Conservation (phyloP, 495 filamentous ascomycete genomes). For the Chaetomium tenue region DNA sequence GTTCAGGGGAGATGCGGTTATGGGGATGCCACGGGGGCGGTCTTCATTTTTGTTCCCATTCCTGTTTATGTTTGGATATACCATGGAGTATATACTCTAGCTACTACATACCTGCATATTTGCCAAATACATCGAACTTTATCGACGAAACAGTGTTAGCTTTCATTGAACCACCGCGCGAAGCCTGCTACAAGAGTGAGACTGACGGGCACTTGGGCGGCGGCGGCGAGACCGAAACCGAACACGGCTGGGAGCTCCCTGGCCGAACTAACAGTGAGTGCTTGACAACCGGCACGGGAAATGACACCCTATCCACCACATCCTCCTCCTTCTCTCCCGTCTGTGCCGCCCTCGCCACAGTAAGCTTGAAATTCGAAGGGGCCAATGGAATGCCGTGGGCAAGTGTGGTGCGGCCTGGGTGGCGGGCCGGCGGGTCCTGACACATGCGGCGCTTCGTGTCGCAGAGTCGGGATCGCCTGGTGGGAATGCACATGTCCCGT, state of each 20-base stretch:
- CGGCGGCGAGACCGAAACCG: too few relatives aligned
- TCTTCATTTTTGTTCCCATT: neutral
- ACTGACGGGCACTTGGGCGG: too few relatives aligned
- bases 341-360: neutral
- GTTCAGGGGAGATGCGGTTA: neutral
- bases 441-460: neutral
- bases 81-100: slow-evolving; percentile 9
- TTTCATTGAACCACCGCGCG: too few relatives aligned
- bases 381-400: neutral
- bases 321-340: neutral
- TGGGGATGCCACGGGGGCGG: neutral
- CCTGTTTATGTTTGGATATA: slow-evolving; percentile 9
- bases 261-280: too few relatives aligned
- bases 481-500: too few relatives aligned
- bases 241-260: too few relatives aligned
- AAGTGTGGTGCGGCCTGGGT: neutral
- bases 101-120: slow-evolving; percentile 1
- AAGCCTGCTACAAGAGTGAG: too few relatives aligned
- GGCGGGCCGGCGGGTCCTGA: neutral
- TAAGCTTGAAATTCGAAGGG: neutral
- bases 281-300: too few relatives aligned
- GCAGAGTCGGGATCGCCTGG: neutral
- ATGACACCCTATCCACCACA: too few relatives aligned
- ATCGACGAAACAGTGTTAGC: too few relatives aligned
- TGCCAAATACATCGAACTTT: neutral